Conservation (phyloP, 2,329 filamentous ascomycete species). For the Epichloe amarillans region DNA sequence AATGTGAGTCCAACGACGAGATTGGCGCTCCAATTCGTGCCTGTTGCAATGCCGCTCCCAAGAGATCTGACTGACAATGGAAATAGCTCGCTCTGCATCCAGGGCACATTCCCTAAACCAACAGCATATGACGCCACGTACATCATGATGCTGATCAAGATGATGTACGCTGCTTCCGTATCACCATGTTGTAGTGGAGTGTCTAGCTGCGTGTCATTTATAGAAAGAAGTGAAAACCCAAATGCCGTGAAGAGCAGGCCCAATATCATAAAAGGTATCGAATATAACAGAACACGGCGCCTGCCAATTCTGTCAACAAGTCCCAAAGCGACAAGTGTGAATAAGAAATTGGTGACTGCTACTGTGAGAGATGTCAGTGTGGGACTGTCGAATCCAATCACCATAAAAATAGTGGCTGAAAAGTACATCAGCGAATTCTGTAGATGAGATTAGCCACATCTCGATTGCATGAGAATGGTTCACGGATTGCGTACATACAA, state of each 20-base stretch:
- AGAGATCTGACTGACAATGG: slow-evolving; percentile 60
- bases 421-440: slow-evolving; percentile 89
- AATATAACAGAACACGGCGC: slow-evolving; percentile 66
- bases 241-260: slow-evolving; percentile 59
- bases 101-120: slow-evolving; percentile 83
- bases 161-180: slow-evolving; percentile 33
- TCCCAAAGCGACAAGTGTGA: slow-evolving; percentile 61
- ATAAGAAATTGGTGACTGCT: slow-evolving; percentile 69
- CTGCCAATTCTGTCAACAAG: slow-evolving; percentile 71
- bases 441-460: slow-evolving; percentile 1
- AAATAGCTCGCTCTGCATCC: slow-evolving; percentile 93
- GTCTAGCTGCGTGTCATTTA: slow-evolving; percentile 17
- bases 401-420: slow-evolving; percentile 66
- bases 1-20: slow-evolving; percentile 80
- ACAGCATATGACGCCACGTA: slow-evolving; percentile 81
- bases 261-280: slow-evolving; percentile 69
- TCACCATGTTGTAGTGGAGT: slow-evolving; percentile 9
- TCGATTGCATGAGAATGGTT: background rate
- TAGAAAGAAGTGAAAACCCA: slow-evolving; percentile 54
- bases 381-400: slow-evolving; percentile 65
- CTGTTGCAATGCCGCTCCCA: slow-evolving; percentile 60
- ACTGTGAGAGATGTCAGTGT: slow-evolving; percentile 71
- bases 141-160: slow-evolving; percentile 63
- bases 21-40: slow-evolving; percentile 79
- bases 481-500: slow-evolving; percentile 36